These are phyloP conservation scores for Kockovaella imperatae DNA, from an alignment of 768 basidiomycete genomes.

Conservation along the genomic window DNA sequence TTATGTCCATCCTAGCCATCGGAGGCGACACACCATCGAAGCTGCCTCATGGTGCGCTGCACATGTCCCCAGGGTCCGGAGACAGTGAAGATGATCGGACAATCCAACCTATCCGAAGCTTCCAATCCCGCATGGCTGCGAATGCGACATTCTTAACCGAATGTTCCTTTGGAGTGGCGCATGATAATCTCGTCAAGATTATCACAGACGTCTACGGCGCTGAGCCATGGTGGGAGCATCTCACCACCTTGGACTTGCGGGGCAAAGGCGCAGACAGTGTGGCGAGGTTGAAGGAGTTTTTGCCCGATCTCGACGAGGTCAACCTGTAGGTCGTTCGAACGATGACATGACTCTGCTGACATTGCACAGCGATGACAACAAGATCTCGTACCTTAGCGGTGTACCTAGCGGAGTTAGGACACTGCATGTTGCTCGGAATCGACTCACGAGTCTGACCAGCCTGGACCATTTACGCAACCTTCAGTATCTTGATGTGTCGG, in stretches of 20 bases:
- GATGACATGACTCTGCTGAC: slow-evolving; percentile 50
- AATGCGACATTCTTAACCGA: slow-evolving; percentile 79
- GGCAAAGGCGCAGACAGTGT: slow-evolving; percentile 69
- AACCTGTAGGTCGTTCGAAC: slow-evolving; percentile 59
- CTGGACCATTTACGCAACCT: slow-evolving; percentile 79
- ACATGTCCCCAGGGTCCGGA: too few species aligned
- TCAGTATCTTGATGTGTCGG: slow-evolving; percentile 80
- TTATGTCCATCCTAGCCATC: too few species aligned
- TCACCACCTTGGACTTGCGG: slow-evolving; percentile 66
- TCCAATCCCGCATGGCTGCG: slow-evolving; percentile 11
- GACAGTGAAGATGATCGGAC: too few species aligned
- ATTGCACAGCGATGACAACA: slow-evolving; percentile 40
- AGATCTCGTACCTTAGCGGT: slow-evolving; percentile 47
- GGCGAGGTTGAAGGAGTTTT: slow-evolving; percentile 77
- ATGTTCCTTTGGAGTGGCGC: slow-evolving; percentile 91
- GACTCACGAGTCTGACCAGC: slow-evolving; percentile 77
- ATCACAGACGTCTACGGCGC: slow-evolving; percentile 93
- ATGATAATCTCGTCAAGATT: slow-evolving; percentile 79
- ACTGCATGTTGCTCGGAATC: slow-evolving; percentile 48
- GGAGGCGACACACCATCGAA: slow-evolving; percentile 44
- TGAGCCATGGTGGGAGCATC: slow-evolving; percentile 85
- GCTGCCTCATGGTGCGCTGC: too few species aligned
- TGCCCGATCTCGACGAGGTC: slow-evolving; percentile 63
- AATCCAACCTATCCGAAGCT: slow-evolving; percentile 5
- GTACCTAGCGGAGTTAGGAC: slow-evolving; percentile 44